These are phyloP conservation scores for Leccinum subgranulosum DNA, from an alignment of 768 basidiomycete genomes.

Conservation along the genomic window DNA sequence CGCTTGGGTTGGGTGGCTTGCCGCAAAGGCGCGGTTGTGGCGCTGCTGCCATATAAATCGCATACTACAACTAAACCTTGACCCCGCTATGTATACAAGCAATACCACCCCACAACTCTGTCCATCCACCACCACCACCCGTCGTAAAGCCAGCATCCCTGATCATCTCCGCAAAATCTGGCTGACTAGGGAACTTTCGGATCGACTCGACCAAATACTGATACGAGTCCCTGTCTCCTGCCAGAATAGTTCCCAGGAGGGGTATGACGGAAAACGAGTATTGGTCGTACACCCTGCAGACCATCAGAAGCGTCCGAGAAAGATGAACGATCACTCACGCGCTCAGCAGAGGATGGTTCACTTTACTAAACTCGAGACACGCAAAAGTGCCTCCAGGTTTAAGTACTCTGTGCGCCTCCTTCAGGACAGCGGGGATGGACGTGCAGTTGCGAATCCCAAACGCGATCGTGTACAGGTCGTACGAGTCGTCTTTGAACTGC, in stretches of 20 bases:
- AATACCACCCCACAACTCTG: conserved; percentile 83
- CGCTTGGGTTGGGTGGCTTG: conserved; percentile 5
- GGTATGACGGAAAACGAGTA: conserved; percentile 98
- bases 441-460: conserved; percentile 99
- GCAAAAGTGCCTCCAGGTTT: conserved; percentile 96
- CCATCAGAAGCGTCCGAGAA: conserved; percentile 3
- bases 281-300: conserved; percentile 78
- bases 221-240: conserved; percentile 91
- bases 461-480: conserved; percentile 97
- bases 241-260: conserved; percentile 92
- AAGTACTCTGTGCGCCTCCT: conserved; percentile 88
- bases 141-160: conserved; percentile 78
- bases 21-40: conserved; percentile 29
- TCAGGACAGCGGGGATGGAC: conserved; percentile 80
- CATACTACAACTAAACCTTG: conserved; percentile 52
- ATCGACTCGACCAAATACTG: conserved; percentile 99
- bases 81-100: conserved; percentile 84
- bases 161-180: conserved; percentile 88
- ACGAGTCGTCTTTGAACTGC: conserved; percentile 75
- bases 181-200: conserved; percentile 85
- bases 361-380: conserved; percentile 94
- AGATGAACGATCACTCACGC: conserved; percentile 52
- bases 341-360: conserved; percentile 82
- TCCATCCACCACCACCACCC: conserved; percentile 80
- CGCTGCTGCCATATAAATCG: conserved; percentile 11